Base-by-base conservation (phyloP, 176 grass and related monocot species). In the Carex cristatella region DNA sequence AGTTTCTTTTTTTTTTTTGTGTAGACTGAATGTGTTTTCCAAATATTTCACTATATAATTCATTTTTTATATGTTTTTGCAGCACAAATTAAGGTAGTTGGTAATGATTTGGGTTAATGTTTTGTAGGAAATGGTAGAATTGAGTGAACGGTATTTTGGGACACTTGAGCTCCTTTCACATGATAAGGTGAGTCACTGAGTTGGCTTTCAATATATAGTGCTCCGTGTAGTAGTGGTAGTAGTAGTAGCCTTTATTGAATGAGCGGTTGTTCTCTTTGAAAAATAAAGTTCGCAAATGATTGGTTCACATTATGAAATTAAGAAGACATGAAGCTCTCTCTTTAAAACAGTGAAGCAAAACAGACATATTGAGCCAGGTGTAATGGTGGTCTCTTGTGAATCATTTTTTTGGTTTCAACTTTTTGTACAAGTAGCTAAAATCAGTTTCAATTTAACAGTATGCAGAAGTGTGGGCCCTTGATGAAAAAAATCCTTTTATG, bases 111-210 rank as follows among this genome's bases (percentile, higher is more conserved):
- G 19, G 51, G 3, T 84, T 64, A 62, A 46, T 63, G 10, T 40
- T 78, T 79, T 90, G 28, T 62, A 98, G 95, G 87, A 55, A 33
- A 64, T 85, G 12, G 10, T 72, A 3, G 92, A 92, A 75, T 87
- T 94, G 63, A 79, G 89, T 61, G 95, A 98, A 76, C 87, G 95
- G 35, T 94, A 91, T 91, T 98, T 98, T 62, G 95, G 95, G 55
- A 86, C 86, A n/a, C 91, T 91, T 86, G 95, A 98, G 79, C 69
- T 98, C 51, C 83, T 84, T 79, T 91, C 92, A 65, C 92, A 98
- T 76, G 92, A 94, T 12, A 93, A 93, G 85, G 95, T 97, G 12
- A 84, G 38, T 40, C 38, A 40, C 5, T 40, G 38, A 40, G 71
- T 81, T 74, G 23, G 10, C 1, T 56, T 56, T 33, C 12, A 77